A percentile compares a stretch with the other conserved stretches of the same genome.
phyloP scores from a whole-genome alignment of 352 stramenopile genomes.

The Albugo candida region DNA sequence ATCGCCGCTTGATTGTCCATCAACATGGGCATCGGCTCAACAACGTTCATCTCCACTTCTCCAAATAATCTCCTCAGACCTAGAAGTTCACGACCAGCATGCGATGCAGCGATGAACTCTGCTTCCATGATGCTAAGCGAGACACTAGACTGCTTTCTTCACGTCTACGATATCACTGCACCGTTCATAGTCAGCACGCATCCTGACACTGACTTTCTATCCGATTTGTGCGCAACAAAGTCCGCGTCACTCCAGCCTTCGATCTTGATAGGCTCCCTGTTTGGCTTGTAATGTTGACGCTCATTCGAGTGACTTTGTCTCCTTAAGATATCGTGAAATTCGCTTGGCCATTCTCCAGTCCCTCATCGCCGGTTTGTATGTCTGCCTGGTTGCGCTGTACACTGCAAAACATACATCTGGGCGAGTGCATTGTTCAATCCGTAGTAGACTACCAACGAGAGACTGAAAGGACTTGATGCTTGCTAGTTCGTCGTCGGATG shows the following conservation, averaged over 20 bases:
- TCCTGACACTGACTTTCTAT: too few relatives aligned
- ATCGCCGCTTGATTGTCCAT: slow-evolving; percentile 9
- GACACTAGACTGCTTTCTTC: slow-evolving; percentile 7
- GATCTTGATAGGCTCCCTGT: slow-evolving; percentile 5
- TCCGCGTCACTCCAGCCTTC: too few relatives aligned
- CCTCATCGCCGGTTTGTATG: slow-evolving; percentile 8
- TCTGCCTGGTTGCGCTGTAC: slow-evolving; percentile 4
- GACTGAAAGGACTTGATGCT: slow-evolving; percentile 16
- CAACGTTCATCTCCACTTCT: neutral
- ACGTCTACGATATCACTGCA: slow-evolving; percentile 1
- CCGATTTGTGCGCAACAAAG: too few relatives aligned
- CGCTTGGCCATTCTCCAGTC: too few relatives aligned
- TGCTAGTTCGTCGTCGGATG: too few relatives aligned
- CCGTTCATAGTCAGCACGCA: slow-evolving; percentile 5
- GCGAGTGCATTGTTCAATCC: slow-evolving; percentile 11
- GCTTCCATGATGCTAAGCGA: slow-evolving; percentile 4
- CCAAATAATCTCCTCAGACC: slow-evolving; percentile 1
- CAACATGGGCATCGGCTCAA: neutral
- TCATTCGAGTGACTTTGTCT: slow-evolving; percentile 4
- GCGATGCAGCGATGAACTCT: too few relatives aligned
- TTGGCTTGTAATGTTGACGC: slow-evolving; percentile 2
- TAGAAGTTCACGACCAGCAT: slow-evolving; percentile 1
- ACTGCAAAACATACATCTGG: slow-evolving; percentile 14
- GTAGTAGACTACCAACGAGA: slow-evolving; percentile 14
- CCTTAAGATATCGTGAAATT: slow-evolving; percentile 11